Conservation (phyloP, 2,329 filamentous ascomycete genomes). For the Verticillium albo-atrum region DNA sequence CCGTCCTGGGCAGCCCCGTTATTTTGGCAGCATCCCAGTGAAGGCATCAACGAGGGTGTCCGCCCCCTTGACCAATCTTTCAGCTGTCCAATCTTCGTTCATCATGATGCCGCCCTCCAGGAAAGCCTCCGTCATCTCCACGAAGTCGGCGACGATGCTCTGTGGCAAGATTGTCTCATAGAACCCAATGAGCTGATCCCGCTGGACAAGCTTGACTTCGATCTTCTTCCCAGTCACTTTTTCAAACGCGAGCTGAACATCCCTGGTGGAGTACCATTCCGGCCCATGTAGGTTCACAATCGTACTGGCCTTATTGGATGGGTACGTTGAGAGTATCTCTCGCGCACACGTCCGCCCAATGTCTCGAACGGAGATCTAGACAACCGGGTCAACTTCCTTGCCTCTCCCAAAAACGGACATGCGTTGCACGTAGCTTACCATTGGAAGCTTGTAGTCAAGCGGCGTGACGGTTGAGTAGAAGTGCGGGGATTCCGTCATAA, state of each 20-base stretch:
- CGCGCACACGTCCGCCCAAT: neutral
- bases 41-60: neutral
- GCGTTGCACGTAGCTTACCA: conserved; percentile 14
- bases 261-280: conserved; percentile 18
- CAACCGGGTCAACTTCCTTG: neutral
- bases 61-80: neutral
- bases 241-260: conserved; percentile 23
- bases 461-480: conserved; percentile 29
- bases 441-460: conserved; percentile 23
- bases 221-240: conserved; percentile 19
- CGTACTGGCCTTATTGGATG: conserved; percentile 16
- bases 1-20: too few relatives aligned
- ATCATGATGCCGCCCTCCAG: conserved; percentile 18
- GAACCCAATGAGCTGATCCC: conserved; percentile 14
- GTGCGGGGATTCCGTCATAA: conserved; percentile 20
- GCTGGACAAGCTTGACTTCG: conserved; percentile 20
- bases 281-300: conserved; percentile 27
- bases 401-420: too few relatives aligned
- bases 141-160: conserved; percentile 17
- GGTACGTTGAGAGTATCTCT: conserved; percentile 8
- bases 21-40: neutral
- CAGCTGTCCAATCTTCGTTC: neutral
- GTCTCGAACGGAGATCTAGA: neutral
- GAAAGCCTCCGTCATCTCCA: conserved; percentile 24
- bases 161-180: conserved; percentile 17